Evolutionary conservation across 192 early-diverging fungal genomes (phyloP), one percentile per base, ranked within the genome.

Genomic region (Funneliformis geosporum): DNA sequence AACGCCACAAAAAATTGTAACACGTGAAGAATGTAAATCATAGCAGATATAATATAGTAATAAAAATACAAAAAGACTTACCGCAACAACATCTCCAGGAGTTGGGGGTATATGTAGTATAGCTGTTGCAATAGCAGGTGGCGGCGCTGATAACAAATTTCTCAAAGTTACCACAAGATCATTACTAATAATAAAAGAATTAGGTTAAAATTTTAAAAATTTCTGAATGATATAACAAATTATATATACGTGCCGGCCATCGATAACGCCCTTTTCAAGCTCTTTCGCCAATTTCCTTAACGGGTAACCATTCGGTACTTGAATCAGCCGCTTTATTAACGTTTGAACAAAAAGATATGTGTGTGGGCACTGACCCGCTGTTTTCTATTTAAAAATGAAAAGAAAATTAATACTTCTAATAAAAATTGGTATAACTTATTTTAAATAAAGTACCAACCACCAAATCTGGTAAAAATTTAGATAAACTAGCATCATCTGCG

Each of bases 81-180:
- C 89, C 72, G 77, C 75, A 65, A 89, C 84, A 1, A 91, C 78
- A 80, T 91, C 88, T 9, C 89, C 89, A n/a, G 89, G 88, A 12
- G 88, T 87, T 14, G 85, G 84, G 33, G 84, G 79, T 27, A 89
- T 86, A 38, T 85, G 82, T 50, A 83, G 83, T 10, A 89, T 85
- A 5, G 87, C 82, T 9, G 78, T 80, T 62, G 85, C 76, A 21
- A 90, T 73, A 5, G 66, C 60, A 6, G 75, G 44, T 23, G 89
- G 86, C 8, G 86, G 80, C 25, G 84, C 80, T 62, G 82, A 79
- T 5, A 87, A 38, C 12, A 83, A 78, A 75, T 75, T 82, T 44
- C 85, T 65, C 18, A 90, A 61, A 11, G 80, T 82, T 27, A 82
- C 38, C 1, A 86, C 81, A 78, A 84, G 81, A 25, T 70, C 74